Conservation (phyloP, 306 rosid genomes). For the Urtica urens region DNA sequence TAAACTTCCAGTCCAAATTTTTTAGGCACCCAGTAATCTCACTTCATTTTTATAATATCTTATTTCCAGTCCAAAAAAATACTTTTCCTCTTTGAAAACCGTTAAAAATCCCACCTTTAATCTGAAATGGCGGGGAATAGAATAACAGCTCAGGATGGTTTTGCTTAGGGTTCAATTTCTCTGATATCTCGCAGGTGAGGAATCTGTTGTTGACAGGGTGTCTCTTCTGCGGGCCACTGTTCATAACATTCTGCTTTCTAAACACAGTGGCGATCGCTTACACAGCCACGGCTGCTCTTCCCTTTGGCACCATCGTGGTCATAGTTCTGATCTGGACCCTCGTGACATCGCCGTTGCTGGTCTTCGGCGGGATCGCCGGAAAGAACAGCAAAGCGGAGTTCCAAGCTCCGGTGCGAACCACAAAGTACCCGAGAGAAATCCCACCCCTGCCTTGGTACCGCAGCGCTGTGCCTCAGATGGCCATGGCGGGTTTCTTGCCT, state of each 20-base stretch:
- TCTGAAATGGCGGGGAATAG: no score
- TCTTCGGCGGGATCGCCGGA: conserved; percentile 64
- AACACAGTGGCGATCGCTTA: conserved; percentile 53
- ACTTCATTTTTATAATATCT: no score
- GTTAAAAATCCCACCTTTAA: no score
- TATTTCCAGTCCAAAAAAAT: no score
- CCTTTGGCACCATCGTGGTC: conserved; percentile 58
- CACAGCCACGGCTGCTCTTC: conserved; percentile 63
- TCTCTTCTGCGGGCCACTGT: conserved; percentile 57
- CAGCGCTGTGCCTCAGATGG: conserved; percentile 52
- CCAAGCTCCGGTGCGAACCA: conserved; percentile 53
- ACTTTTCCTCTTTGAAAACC: no score
- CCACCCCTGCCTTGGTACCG: conserved; percentile 65
- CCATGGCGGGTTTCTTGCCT: conserved; percentile 65
- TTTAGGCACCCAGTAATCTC: no score
- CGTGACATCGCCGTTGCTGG: conserved; percentile 56
- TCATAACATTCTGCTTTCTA: conserved; percentile 50
- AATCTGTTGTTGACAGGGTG: conserved; percentile 54
- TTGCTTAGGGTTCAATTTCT: conserved; percentile 9
- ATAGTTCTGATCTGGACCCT: conserved; percentile 62
- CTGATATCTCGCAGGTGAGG: conserved; percentile 44
- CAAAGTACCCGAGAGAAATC: conserved; percentile 57
- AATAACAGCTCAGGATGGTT: no score
- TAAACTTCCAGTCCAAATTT: no score
- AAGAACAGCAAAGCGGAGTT: conserved; percentile 60